Evolutionary conservation across 371 early-diverging fungal species (phyloP), one percentile per base, ranked within the genome.

Genomic region (Mucor saturninus): DNA sequence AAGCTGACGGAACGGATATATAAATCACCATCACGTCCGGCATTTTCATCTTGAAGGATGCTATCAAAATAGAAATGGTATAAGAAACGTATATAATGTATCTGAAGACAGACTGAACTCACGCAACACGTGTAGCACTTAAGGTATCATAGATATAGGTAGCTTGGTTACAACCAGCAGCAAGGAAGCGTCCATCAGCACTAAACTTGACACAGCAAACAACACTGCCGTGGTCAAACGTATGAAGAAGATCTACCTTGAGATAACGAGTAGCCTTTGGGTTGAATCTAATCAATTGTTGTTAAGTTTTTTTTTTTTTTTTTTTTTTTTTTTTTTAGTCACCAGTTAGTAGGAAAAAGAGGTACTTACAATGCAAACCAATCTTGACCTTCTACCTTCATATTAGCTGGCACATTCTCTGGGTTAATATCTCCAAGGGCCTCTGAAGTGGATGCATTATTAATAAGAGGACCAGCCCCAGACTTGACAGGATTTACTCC

Each of bases 1-100:
- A 99, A 99, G 77, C 95, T 95, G 32, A 98, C 97, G 3, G 96
- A 92, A 45, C 98, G 91, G 71, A 98, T 95, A 66, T 98, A 98
- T 42, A 96, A 74, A 79, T 97, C 97, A 7, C 74, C 74, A 62
- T 91, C 88, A 64, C 86, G 90, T 53, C 86, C 82, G 4, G 86
- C 89, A 43, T 73, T 83, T 53, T 91, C 91, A 75, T 95, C 95
- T 38, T 85, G 85, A 54, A 96, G 81, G 40, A 89, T 87, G 63
- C 91, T 92, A 73, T n/a, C 26, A 52, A 5, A 29, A 13, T 51
- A 40, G 52, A 53, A 31, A 3, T 56, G 54, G n/a, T 61, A 26
- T 54, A 38, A 21, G 21, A 21, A 21, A 21, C 21, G 21, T 21
- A 21, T 21, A 21, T 21, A 21, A 21, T 21, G 21, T 21, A 21